A percentile compares a stretch with the other conserved stretches of the same genome.
These are phyloP conservation scores for Fusarium falciforme DNA, from an alignment of 2,329 filamentous ascomycete genomes.

Conservation along the genomic window DNA sequence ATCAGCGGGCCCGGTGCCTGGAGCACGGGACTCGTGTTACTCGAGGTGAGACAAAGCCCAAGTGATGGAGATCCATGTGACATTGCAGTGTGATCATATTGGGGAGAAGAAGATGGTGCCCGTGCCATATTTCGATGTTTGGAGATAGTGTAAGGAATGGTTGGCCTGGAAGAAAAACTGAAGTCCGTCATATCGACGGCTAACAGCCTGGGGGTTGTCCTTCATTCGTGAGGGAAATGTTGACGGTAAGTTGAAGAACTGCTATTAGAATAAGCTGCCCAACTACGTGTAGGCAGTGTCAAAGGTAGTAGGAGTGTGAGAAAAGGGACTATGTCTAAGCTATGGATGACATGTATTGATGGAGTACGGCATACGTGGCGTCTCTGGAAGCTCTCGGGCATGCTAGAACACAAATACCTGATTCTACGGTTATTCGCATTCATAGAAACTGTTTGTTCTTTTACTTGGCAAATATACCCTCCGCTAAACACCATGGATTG, in stretches of 20 bases:
- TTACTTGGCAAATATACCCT: neutral
- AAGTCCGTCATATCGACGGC: neutral
- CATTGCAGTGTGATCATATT: neutral
- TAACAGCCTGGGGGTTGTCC: neutral
- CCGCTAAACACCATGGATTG: neutral
- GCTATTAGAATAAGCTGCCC: neutral
- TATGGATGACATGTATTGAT: neutral
- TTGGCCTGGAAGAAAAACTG: neutral
- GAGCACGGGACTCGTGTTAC: conserved; percentile 25
- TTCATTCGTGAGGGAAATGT: neutral
- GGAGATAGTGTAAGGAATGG: neutral
- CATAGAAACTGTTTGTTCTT: neutral
- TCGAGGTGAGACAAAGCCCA: neutral
- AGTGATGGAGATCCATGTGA: conserved; percentile 14
- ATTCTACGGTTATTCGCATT: neutral
- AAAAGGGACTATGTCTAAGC: neutral
- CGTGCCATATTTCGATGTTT: neutral
- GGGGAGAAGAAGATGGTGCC: neutral
- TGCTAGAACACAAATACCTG: neutral
- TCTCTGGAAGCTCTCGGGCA: neutral
- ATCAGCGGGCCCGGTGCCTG: conserved; percentile 32
- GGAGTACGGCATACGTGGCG: neutral
- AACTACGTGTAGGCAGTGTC: neutral
- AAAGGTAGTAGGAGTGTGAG: neutral
- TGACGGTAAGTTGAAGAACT: neutral